phyloP scores from a whole-genome alignment of 2,329 filamentous ascomycete species.

The Fusarium zealandicum region DNA sequence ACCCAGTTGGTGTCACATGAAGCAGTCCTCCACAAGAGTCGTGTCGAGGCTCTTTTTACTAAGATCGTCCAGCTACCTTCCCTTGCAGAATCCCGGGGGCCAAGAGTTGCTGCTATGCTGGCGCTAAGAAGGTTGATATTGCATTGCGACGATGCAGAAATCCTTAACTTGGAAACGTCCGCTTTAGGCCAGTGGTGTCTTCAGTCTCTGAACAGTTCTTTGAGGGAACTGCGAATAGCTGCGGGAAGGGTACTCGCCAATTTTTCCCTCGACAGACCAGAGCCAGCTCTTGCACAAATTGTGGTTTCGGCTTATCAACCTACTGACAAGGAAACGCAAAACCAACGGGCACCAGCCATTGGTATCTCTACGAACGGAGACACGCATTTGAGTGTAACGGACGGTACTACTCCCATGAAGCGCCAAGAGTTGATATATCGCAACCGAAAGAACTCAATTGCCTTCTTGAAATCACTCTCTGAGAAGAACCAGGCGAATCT shows the following conservation, averaged over 20 bases:
- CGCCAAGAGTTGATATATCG: conserved; percentile 40
- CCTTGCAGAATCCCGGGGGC: conserved; percentile 63
- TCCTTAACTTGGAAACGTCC: conserved; percentile 73
- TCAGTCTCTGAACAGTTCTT: conserved; percentile 80
- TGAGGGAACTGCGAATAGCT: conserved; percentile 83
- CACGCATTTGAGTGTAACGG: conserved; percentile 1
- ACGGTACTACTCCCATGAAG: conserved; percentile 24
- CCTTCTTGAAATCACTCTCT: conserved; percentile 75
- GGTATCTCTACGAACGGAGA: not conserved
- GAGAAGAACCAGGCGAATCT: conserved; percentile 71
- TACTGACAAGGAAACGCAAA: not conserved
- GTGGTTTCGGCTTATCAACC: conserved; percentile 13
- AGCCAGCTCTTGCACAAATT: conserved; percentile 14
- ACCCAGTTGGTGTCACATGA: conserved; percentile 7
- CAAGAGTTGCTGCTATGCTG: conserved; percentile 75
- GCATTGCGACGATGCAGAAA: conserved; percentile 66
- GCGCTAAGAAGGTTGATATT: conserved; percentile 72
- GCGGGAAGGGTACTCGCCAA: conserved; percentile 73
- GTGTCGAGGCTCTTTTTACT: conserved; percentile 54
- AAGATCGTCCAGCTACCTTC: conserved; percentile 53
- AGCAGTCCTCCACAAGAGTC: conserved; percentile 41
- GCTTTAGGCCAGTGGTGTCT: conserved; percentile 81
- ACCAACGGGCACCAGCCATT: too few species aligned
- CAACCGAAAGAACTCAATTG: conserved; percentile 72
- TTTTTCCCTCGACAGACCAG: conserved; percentile 60